Conservation (phyloP, 2,329 filamentous ascomycete genomes). For the Botryotinia convoluta region DNA sequence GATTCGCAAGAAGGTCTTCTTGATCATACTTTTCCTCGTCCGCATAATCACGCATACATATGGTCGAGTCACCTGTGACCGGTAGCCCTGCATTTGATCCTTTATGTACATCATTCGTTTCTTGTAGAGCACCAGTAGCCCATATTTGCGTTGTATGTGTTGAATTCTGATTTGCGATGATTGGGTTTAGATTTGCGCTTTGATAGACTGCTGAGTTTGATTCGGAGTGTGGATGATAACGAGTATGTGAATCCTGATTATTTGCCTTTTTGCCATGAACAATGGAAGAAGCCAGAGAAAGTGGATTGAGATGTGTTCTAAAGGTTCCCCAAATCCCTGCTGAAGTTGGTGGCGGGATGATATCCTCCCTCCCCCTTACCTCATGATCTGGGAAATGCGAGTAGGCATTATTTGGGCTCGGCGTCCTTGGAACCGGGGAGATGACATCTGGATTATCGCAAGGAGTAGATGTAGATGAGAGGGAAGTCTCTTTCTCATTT, state of each 20-base stretch:
- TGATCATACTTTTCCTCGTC: background rate
- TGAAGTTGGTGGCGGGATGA: background rate
- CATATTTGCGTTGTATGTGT: slow-evolving; percentile 1
- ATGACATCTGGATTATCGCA: background rate
- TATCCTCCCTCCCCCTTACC: rapidly evolving
- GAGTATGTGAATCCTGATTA: background rate
- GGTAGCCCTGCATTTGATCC: background rate
- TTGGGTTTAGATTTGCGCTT: background rate
- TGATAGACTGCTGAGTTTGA: background rate
- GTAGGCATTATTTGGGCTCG: too few species aligned
- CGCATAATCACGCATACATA: background rate
- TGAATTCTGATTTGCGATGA: background rate
- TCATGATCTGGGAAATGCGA: background rate
- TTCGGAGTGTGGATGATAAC: background rate
- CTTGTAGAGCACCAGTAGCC: background rate
- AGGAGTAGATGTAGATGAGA: background rate
- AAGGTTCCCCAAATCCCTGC: background rate
- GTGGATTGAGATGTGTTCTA: background rate
- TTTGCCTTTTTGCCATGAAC: background rate
- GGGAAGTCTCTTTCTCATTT: background rate
- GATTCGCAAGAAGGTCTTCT: slow-evolving; percentile 8
- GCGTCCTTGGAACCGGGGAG: background rate
- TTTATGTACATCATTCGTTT: too few species aligned
- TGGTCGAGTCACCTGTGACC: background rate
- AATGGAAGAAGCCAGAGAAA: background rate